Evolutionary conservation across 441 rosid genomes (phyloP), one percentile per base, ranked within the genome.

Genomic region (Francoa sonchifolia): DNA sequence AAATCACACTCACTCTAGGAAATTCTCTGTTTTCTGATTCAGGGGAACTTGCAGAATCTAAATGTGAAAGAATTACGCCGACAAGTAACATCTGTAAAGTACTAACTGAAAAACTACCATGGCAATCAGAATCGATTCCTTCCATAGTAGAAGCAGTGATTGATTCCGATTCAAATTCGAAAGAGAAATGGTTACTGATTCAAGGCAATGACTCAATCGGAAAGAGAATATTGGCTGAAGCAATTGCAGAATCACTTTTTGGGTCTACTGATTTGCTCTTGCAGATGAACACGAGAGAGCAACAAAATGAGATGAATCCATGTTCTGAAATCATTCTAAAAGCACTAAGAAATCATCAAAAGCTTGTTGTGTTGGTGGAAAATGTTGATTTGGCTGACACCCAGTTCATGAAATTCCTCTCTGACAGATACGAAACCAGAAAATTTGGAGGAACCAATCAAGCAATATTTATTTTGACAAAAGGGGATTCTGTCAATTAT

Each of bases 1-100:
- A 69, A 60, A 72, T 80, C 58, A 75, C 82, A 18, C 92, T 84
- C 55, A 77, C 71, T 7, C 85, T 84, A 31, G 92, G 95, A 1
- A 74, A 44, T 57, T 65, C 57, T 40, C 53, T 61, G 52, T 55
- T 52, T 22, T 61, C 74, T 22, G 76, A 59, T 55, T 38, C 37
- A 40, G 71, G 51, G 36, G n/a, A n/a, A n/a, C n/a, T n/a, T n/a
- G n/a, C n/a, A n/a, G n/a, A n/a, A n/a, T n/a, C n/a, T n/a, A 62
- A 62, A 44, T 50, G 30, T 18, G 61, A 62, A 37, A 42, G 14
- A 43, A 32, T 5, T 12, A 26, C 15, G 9, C 30, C 8, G 32
- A 20, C 48, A 42, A 54, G 32, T 5, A 57, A 61, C 27, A 47
- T 82, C 33, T 44, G 47, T n/a, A 48, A 69, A 45, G 27, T 63